These are phyloP conservation scores for Lodderomyces parapsilosis DNA, from an alignment of 1,139 yeast species.

Conservation along the genomic window DNA sequence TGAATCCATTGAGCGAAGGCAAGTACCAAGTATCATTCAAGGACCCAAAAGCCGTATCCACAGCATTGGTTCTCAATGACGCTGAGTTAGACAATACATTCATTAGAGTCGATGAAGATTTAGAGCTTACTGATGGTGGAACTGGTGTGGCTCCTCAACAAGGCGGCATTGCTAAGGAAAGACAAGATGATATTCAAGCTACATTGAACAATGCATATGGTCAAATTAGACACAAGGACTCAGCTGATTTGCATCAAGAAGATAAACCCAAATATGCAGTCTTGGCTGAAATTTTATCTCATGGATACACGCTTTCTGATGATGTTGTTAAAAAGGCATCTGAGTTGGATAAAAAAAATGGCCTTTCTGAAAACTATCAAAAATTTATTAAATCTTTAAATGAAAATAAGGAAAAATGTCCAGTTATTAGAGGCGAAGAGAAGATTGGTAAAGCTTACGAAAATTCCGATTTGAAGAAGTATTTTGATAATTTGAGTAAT, in stretches of 20 bases:
- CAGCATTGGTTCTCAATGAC: conserved; percentile 72
- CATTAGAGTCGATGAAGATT: conserved; percentile 45
- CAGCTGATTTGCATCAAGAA: conserved; percentile 64
- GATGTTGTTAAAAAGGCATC: conserved; percentile 58
- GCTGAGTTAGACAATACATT: conserved; percentile 66
- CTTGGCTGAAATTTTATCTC: conserved; percentile 71
- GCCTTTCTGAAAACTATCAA: conserved; percentile 43
- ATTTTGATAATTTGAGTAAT: conserved; percentile 22
- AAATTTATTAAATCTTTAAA: conserved; percentile 2
- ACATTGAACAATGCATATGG: neutral
- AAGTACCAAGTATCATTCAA: conserved; percentile 54
- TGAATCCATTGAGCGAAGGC: conserved; percentile 15
- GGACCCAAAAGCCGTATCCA: conserved; percentile 60
- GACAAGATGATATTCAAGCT: conserved; percentile 10
- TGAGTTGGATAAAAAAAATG: conserved; percentile 64
- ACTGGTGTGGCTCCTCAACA: conserved; percentile 7
- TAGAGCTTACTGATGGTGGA: conserved; percentile 19
- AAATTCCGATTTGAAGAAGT: conserved; percentile 20
- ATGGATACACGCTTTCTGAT: conserved; percentile 70
- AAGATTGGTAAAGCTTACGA: conserved; percentile 4
- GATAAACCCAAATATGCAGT: conserved; percentile 76
- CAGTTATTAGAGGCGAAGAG: conserved; percentile 1
- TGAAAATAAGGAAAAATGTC: conserved; percentile 1
- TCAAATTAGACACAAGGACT: conserved; percentile 16
- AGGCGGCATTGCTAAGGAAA: conserved; percentile 13